Percentiles rank a stretch among this genome's conserved stretches.
phyloP scores from a whole-genome alignment of 306 rosid species.

The Begonia fuchsioides region DNA sequence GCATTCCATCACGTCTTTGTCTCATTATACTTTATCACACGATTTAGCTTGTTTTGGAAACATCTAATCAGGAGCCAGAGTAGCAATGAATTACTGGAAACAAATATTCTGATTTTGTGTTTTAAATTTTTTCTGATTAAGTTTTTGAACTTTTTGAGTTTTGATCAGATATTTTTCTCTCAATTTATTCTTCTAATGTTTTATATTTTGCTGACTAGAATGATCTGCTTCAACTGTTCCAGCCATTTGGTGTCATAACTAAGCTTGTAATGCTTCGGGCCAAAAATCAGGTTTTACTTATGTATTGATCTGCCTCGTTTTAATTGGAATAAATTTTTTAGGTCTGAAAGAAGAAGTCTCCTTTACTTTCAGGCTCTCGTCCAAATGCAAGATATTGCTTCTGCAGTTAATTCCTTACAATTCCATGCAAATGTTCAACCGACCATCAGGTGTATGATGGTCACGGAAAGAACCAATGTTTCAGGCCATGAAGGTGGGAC shows the following conservation, averaged over 20 bases:
- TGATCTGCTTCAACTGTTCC: conserved; percentile 95
- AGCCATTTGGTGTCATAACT: conserved; percentile 93
- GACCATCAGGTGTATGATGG: conserved; percentile 91
- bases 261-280: conserved; percentile 99
- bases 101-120: too few relatives aligned
- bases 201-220: conserved; percentile 37
- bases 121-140: too few relatives aligned
- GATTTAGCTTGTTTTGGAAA: too few relatives aligned
- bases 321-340: too few relatives aligned
- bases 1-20: too few relatives aligned
- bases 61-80: too few relatives aligned
- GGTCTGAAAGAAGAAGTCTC: too few relatives aligned
- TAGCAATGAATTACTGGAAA: too few relatives aligned
- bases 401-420: conserved; percentile 79
- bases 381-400: conserved; percentile 88
- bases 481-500: too few relatives aligned
- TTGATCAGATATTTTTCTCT: not conserved
- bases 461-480: too few relatives aligned
- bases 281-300: conserved; percentile 70
- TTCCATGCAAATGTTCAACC: conserved; percentile 79
- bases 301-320: too few relatives aligned
- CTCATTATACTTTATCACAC: too few relatives aligned
- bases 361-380: conserved; percentile 61
- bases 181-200: not conserved
- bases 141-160: not conserved